A percentile compares a stretch with the other conserved stretches of the same genome.
Conservation (phyloP, 306 rosid genomes). For the Castanea mollissima region DNA sequence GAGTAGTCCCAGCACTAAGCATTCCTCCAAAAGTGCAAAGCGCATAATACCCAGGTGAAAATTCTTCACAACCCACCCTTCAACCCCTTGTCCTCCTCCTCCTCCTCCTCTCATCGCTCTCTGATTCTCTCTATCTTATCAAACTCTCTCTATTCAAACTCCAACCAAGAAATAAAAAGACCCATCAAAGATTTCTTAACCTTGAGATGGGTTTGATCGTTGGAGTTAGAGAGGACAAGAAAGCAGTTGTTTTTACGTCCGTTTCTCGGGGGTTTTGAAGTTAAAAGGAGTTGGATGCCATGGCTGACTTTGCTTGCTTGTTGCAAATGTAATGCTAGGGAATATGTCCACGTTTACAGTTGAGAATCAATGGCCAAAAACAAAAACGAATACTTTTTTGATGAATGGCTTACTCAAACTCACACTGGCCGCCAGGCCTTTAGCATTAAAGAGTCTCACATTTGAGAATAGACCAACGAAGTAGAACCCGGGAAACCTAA, state of each 20-base stretch:
- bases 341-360: conserved; percentile 42
- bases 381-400: neutral
- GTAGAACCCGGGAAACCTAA: no score
- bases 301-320: neutral
- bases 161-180: neutral
- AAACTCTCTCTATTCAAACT: neutral
- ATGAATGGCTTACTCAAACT: no score
- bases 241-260: neutral
- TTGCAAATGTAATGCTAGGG: neutral
- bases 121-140: neutral
- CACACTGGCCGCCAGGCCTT: no score
- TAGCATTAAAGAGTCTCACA: no score
- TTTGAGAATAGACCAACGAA: no score
- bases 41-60: conserved; percentile 57
- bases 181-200: conserved; percentile 1
- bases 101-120: conserved; percentile 7
- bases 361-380: conserved; percentile 30
- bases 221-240: neutral
- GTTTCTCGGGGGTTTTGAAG: conserved; percentile 3
- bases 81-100: conserved; percentile 18
- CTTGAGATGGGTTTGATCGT: neutral
- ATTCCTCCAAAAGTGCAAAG: conserved; percentile 66
- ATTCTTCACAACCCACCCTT: conserved; percentile 53
- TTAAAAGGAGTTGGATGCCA: conserved; percentile 17
- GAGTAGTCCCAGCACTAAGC: conserved; percentile 68